Percentiles rank a stretch among this genome's conserved stretches.
Conservation (phyloP, 192 early-diverging fungal genomes). For the Coemansia furcata region DNA sequence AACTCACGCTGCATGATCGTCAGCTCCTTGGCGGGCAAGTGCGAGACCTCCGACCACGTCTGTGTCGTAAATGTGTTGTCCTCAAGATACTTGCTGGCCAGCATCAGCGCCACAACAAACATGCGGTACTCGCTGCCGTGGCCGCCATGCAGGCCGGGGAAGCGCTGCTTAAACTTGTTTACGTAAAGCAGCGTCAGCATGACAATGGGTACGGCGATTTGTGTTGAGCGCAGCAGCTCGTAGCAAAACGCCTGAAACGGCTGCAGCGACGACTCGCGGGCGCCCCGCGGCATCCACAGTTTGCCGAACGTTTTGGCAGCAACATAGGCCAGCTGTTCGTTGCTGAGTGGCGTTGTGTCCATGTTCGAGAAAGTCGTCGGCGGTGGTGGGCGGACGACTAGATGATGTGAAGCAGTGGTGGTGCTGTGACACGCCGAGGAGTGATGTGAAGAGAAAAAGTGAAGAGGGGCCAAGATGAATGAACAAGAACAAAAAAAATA, state of each 20-base stretch:
- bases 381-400: neutral
- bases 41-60: conserved; percentile 85
- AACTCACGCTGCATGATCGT: conserved; percentile 87
- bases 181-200: conserved; percentile 52
- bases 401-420: neutral
- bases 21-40: conserved; percentile 74
- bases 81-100: conserved; percentile 82
- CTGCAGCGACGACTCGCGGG: conserved; percentile 32
- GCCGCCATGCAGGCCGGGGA: conserved; percentile 35
- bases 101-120: conserved; percentile 82
- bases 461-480: neutral
- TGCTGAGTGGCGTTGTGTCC: conserved; percentile 27
- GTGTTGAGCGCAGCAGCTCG: conserved; percentile 52
- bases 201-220: conserved; percentile 51
- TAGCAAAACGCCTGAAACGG: conserved; percentile 47
- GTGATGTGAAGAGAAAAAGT: neutral
- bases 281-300: conserved; percentile 40
- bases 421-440: neutral
- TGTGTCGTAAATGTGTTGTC: conserved; percentile 91
- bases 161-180: conserved; percentile 38
- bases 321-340: conserved; percentile 46
- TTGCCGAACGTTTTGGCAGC: conserved; percentile 43
- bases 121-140: conserved; percentile 78
- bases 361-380: conserved; percentile 7
- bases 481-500: neutral